Evolutionary conservation across 2,329 filamentous ascomycete genomes (phyloP), one percentile per base, ranked within the genome.

Genomic region (Massarina eburnea): DNA sequence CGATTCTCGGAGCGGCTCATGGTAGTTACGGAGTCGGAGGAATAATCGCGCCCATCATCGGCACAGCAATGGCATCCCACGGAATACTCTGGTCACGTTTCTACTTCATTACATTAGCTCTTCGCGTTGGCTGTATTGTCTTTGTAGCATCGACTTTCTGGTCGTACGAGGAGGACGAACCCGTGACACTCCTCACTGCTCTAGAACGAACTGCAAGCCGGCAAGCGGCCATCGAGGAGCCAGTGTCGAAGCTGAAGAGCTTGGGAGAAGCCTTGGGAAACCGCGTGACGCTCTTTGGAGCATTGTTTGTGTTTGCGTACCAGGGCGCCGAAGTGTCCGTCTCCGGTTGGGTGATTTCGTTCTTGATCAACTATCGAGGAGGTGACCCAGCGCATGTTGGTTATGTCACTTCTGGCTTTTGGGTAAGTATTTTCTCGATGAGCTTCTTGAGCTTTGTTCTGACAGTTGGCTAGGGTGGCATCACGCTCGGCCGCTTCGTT

Each of bases 311-410:
- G 67, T 94, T 95, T 66, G 82, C 84, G 20, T 95, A 95, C 67
- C 88, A 94, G 69, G 89, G 89, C 26, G 86, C 87, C 27, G 89
- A 95, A 70, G 89, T 95, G 14, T 85, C 84, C 12, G 88, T 92
- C 53, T 89, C 86, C 0, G 89, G 89, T 42, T 95, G 89, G 90
- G 85, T 92, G 39, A 90, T 92, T 51, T 90, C 86, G 2, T 95
- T 91, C 73, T 74, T 95, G 30, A 90, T 94, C 68, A 79, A 80
- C 39, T 80, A 83, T 51, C 84, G 89, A 29, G 74, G 83, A 45
- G 89, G 88, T 12, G 78, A 86, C 56, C 87, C 88, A 6, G 75
- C 79, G 0, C 76, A 79, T 3, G 87, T 94, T 15, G 89, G 90
- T 27, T 94, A 94, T 66, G 87, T 94, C 18, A 90, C 87, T 1